phyloP scores from a whole-genome alignment of 805 yeast genomes.

The Ogataea ramenticola region DNA sequence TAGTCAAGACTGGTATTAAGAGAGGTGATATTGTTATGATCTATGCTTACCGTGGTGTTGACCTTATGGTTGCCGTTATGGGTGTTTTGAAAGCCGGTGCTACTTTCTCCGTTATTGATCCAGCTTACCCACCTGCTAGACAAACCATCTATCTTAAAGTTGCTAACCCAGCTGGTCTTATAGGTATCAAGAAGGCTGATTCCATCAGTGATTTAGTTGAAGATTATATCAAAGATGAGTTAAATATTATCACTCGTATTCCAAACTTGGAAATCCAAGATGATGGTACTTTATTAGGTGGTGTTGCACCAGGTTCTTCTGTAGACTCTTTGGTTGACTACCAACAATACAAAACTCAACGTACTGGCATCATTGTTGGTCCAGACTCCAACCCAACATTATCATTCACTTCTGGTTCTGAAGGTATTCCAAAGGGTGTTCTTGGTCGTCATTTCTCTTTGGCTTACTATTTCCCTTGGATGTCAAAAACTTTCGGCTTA shows the following conservation, averaged over 20 bases:
- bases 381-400: conserved; percentile 97
- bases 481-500: conserved; percentile 79
- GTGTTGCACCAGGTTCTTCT: conserved; percentile 17
- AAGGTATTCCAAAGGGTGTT: conserved; percentile 98
- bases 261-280: conserved; percentile 73
- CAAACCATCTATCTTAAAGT: conserved; percentile 90
- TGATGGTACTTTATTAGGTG: conserved; percentile 68
- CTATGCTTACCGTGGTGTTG: conserved; percentile 96
- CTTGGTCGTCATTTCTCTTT: conserved; percentile 94
- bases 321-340: conserved; percentile 46
- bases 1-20: conserved; percentile 71
- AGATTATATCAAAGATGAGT: conserved; percentile 65
- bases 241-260: conserved; percentile 64
- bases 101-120: conserved; percentile 96
- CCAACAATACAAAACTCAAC: conserved; percentile 38
- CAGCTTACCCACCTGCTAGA: conserved; percentile 98
- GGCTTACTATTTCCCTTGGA: conserved; percentile 98
- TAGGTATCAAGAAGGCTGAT: conserved; percentile 90
- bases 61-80: conserved; percentile 92
- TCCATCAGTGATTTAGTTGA: conserved; percentile 67
- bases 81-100: conserved; percentile 99
- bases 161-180: conserved; percentile 86
- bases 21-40: conserved; percentile 97
- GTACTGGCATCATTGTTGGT: conserved; percentile 89
- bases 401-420: conserved; percentile 95